phyloP scores from a whole-genome alignment of 257 asterid genomes.

The Perilla frutescens region DNA sequence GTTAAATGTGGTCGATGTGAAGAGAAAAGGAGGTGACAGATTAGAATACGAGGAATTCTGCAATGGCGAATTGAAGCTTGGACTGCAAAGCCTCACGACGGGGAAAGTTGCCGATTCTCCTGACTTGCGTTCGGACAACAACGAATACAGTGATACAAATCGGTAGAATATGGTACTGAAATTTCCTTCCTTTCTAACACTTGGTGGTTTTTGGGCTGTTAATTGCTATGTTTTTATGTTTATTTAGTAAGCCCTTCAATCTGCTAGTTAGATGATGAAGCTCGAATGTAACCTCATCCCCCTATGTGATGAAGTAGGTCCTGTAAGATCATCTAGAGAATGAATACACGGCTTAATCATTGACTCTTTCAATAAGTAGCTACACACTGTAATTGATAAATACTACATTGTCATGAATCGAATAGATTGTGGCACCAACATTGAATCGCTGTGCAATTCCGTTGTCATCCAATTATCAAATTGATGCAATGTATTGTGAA shows the following conservation, averaged over 20 bases:
- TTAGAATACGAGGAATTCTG: slow-evolving; percentile 78
- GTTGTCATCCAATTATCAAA: neutral
- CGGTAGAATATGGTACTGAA: slow-evolving; percentile 41
- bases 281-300: slow-evolving; percentile 33
- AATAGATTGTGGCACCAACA: neutral
- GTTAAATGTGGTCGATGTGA: slow-evolving; percentile 88
- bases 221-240: slow-evolving; percentile 25
- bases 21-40: slow-evolving; percentile 84
- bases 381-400: neutral
- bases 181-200: slow-evolving; percentile 27
- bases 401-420: neutral
- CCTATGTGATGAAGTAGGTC: slow-evolving; percentile 36
- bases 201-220: slow-evolving; percentile 31
- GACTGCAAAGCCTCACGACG: slow-evolving; percentile 57
- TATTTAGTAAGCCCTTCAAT: slow-evolving; percentile 17
- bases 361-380: neutral
- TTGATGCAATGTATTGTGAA: neutral
- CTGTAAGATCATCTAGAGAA: slow-evolving; percentile 35
- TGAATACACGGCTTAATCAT: slow-evolving; percentile 33
- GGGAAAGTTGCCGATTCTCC: slow-evolving; percentile 44
- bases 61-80: slow-evolving; percentile 72
- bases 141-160: slow-evolving; percentile 51
- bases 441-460: neutral
- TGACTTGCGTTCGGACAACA: no score
- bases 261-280: slow-evolving; percentile 43